Evolutionary conservation across 495 filamentous ascomycete genomes (phyloP), one percentile per base, ranked within the genome.

Genomic region (Daldinia bambusicola): DNA sequence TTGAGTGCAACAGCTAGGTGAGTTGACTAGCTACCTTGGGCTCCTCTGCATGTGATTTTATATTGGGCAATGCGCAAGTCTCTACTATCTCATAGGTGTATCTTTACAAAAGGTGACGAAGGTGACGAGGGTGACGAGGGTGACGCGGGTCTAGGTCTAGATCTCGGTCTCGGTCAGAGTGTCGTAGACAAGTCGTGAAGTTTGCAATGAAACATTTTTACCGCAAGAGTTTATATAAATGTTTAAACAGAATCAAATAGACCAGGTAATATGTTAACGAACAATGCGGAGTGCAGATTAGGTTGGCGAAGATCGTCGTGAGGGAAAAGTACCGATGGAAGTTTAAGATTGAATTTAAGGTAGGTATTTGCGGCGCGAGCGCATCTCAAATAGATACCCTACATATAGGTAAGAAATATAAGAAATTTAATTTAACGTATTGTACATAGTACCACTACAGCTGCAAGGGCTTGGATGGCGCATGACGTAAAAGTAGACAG

Each of bases 381-480:
- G 55, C 58, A 69, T 62, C 53, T 50, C 26, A 26, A 53, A 36
- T 55, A 43, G 34, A 67, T 55, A 34, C 32, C 32, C 32, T 34
- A 34, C 32, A 34, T 34, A 34, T 3, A 34, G 32, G 32, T 34
- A 34, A 3, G 4, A 34, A 7, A 7, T 34, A 34, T n/a, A n/a
- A n/a, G n/a, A n/a, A n/a, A n/a, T n/a, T n/a, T n/a, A n/a, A 34
- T 34, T 3, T 34, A 4, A 34, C 4, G 32, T 34, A 34, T 34
- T n/a, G 32, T 48, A 48, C 20, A 48, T 9, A 10, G 18, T 48
- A 48, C 59, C 43, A 59, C 53, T 41, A 32, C 34, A 52, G 34
- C 60, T 70, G 67, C 61, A 64, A 70, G 67, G 61, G 67, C 48
- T 52, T 31, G 51, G 66, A 43, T 34, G 58, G 59, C 66, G 67